These are phyloP conservation scores for Lactarius vividus DNA, from an alignment of 768 basidiomycete genomes.

Conservation along the genomic window DNA sequence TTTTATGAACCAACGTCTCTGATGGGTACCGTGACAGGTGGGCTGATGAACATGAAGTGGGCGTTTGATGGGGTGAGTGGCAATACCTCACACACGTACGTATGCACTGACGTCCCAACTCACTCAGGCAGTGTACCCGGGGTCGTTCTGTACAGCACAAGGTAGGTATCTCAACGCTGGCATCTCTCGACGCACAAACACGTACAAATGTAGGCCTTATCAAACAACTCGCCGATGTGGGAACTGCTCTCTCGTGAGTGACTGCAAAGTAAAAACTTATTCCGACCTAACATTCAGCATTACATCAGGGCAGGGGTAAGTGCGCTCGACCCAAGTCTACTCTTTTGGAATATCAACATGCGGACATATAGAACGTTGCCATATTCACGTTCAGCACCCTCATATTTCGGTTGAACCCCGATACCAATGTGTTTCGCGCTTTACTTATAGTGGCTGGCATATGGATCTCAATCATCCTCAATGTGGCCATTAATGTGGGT, in stretches of 20 bases:
- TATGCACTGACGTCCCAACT: not conserved
- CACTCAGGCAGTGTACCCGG: slow-evolving; percentile 3
- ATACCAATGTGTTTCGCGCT: slow-evolving; percentile 35
- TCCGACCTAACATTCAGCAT: not conserved
- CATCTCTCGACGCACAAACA: not conserved
- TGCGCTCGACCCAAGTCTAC: not conserved
- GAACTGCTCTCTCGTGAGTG: slow-evolving; percentile 27
- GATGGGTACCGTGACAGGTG: slow-evolving; percentile 32
- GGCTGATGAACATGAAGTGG: slow-evolving; percentile 40
- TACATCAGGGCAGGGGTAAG: slow-evolving; percentile 17
- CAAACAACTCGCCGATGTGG: slow-evolving; percentile 25
- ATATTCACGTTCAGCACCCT: slow-evolving; percentile 41
- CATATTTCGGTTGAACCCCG: slow-evolving; percentile 35
- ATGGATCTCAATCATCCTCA: slow-evolving; percentile 42
- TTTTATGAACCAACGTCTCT: not conserved
- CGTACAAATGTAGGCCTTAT: slow-evolving; percentile 16
- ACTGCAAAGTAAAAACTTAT: not conserved
- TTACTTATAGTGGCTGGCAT: slow-evolving; percentile 37
- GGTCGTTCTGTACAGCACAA: slow-evolving; percentile 22
- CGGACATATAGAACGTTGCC: slow-evolving; percentile 36
- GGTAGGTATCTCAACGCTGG: slow-evolving; percentile 4
- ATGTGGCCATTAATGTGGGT: slow-evolving; percentile 40
- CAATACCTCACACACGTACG: not conserved
- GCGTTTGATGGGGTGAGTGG: slow-evolving; percentile 34
- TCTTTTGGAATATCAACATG: not conserved